Conservation (phyloP, 345 rosid species). For the Eucalyptus caleyi region DNA sequence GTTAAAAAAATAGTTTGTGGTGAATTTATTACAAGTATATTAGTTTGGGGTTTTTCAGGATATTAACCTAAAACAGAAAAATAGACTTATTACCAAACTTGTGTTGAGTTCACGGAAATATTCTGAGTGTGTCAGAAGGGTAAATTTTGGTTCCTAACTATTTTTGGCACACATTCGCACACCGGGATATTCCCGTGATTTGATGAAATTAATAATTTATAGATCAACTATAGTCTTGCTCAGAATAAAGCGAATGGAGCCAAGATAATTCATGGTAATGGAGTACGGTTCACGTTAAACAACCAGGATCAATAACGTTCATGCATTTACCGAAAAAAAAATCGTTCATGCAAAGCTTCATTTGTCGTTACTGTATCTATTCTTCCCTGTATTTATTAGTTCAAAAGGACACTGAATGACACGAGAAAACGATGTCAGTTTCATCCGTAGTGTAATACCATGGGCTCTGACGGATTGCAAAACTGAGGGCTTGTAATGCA, state of each 20-base stretch:
- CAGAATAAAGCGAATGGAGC: not conserved
- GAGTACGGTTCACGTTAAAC: not conserved
- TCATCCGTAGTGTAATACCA: not conserved
- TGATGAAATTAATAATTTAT: not conserved
- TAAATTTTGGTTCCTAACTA: not conserved
- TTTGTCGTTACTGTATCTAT: not conserved
- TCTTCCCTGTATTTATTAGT: not conserved
- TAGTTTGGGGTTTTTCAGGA: fast-evolving
- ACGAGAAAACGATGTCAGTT: not conserved
- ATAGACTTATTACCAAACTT: no score
- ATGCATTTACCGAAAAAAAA: no score
- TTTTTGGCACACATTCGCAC: not conserved
- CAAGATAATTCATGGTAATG: not conserved
- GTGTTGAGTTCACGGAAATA: no score
- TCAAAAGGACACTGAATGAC: not conserved
- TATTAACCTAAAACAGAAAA: no score
- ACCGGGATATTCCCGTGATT: not conserved
- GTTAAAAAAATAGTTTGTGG: fast-evolving
- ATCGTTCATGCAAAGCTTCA: not conserved
- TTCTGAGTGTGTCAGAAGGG: not conserved
- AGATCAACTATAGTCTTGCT: not conserved
- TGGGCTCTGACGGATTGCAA: not conserved
- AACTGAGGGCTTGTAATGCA: not conserved
- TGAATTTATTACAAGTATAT: fast-evolving
- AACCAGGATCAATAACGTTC: not conserved